Evolutionary conservation across 2,329 filamentous ascomycete genomes (phyloP), one percentile per base, ranked within the genome.

Genomic region (Aspergillus phoenicis): DNA sequence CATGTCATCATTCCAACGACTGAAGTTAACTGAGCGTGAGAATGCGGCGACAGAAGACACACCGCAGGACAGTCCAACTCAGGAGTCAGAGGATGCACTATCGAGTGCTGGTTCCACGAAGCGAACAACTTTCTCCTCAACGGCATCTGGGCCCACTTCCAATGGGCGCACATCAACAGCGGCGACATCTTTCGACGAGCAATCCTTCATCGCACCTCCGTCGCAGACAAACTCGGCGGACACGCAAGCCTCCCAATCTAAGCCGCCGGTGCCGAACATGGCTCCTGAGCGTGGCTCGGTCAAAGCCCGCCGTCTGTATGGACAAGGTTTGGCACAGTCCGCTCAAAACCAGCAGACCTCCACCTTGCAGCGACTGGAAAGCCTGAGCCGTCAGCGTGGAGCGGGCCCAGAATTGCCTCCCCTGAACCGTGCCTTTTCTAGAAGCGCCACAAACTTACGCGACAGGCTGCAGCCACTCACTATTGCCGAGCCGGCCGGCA

Each of bases 171-270:
- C 87, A 58, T 97, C 94, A 0, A 97, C 93, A 1, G 91, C 93
- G 6, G 93, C 92, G 3, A 97, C 93, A 0, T 97, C 94, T 0
- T 82, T 96, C 54, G 87, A 88, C n/a, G 96, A 93, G 0, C 91
- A 94, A 45, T 56, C 61, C 67, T 78, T 67, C 26, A 57, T 63
- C 15, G 65, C 65, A 11, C 68, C 73, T 20, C 73, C 75, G 8
- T 49, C 58, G 22, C 68, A 72, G 5, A 36, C 33, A 36, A 13
- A 24, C 48, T 5, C 33, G 33, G 33, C 65, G 3, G 69, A 74
- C 39, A 52, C 65, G 66, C 47, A 67, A 62, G 30, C 68, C 57
- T 38, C 71, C 58, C 28, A 58, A 70, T 43, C 68, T 64, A 62
- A 72, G 70, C 59, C 70, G 67, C 59, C 70, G 61, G 65, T 70